Base-by-base conservation (phyloP, 2,329 filamentous ascomycete genomes). In the Epicoccum nigrum region DNA sequence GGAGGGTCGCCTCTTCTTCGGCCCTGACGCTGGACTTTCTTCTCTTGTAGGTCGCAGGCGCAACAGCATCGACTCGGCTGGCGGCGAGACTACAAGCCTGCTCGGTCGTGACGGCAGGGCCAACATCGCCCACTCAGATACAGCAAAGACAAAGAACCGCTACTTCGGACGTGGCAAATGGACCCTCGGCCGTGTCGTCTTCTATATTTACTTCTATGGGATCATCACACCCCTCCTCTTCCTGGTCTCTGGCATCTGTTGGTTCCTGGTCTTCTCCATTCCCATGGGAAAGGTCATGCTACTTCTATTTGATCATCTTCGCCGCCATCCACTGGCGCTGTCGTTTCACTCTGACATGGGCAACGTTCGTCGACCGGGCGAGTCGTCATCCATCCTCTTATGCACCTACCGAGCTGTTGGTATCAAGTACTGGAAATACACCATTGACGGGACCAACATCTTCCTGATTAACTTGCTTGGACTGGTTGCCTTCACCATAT, bases 361-460 rank as follows among this genome's bases (percentile, higher is more conserved):
- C 50, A 89, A 88, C 65, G 86, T 89, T 20, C 87, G 92, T 48
- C 80, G 82, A 11, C 83, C 85, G 7, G 86, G 87, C 38, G 85
- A 86, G 13, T 86, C 88, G 16, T 88, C 91, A 37, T 93, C 92
- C 9, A 93, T 99, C 55, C 80, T 99, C 15, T 82, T 99, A 27
- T 99, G 94, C 81, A 99, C 94, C 5, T 99, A 99, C 76, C 89
- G 95, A 51, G 94, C 94, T 34, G 93, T 95, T 11, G 94, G 94
- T 11, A 81, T 86, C 61, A 93, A 93, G 73, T 99, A 99, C 79
- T 99, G 95, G 93, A 99, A 99, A 76, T 99, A 99, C 76, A 99
- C 94, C 4, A 82, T 99, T 51, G 94, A 99, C 69, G 95, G 94
- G 47, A 99, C 94, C 55, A 99, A 99, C 76, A 96, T 99, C 69